Evolutionary conservation across 257 asterid genomes (phyloP).

Genomic region (Perilla frutescens): DNA sequence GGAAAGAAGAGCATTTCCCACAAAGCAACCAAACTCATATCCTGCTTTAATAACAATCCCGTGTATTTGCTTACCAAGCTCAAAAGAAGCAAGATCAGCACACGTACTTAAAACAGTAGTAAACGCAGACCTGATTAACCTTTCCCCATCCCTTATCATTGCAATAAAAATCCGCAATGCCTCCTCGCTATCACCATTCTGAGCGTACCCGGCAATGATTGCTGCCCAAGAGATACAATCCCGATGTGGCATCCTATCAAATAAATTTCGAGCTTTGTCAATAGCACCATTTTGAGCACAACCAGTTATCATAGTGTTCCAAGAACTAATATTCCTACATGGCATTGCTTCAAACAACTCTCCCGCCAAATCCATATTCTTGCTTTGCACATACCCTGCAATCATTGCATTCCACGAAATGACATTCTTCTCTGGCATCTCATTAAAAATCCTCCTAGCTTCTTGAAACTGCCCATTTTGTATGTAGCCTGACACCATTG

Average conservation of each 20-base stretch:
- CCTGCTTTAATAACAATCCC: conserved; percentile 78
- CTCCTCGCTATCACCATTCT: conserved; percentile 68
- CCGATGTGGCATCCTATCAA: conserved; percentile 69
- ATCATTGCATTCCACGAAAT: conserved; percentile 95
- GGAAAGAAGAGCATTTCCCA: conserved; percentile 91
- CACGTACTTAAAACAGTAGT: conserved; percentile 79
- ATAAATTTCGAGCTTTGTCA: conserved; percentile 65
- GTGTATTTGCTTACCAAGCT: conserved; percentile 90
- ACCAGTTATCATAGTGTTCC: conserved; percentile 95
- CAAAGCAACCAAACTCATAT: conserved; percentile 73
- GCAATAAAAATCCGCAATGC: conserved; percentile 64
- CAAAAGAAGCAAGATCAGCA: conserved; percentile 86
- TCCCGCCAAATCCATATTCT: conserved; percentile 71
- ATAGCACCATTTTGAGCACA: conserved; percentile 76
- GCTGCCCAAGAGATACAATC: conserved; percentile 98
- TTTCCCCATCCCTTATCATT: conserved; percentile 72
- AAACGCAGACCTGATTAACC: conserved; percentile 65
- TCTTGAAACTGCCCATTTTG: conserved; percentile 79
- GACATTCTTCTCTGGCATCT: conserved; percentile 83
- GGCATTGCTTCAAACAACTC: conserved; percentile 88
- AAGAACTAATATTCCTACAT: conserved; percentile 71
- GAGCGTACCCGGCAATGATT: conserved; percentile 84
- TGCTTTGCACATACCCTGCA: conserved; percentile 81
- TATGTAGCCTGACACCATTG: conserved; percentile 85
- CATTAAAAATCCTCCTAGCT: conserved; percentile 70